Conservation (phyloP, 2,329 filamentous ascomycete genomes). For the Helicocarpus griseus region DNA sequence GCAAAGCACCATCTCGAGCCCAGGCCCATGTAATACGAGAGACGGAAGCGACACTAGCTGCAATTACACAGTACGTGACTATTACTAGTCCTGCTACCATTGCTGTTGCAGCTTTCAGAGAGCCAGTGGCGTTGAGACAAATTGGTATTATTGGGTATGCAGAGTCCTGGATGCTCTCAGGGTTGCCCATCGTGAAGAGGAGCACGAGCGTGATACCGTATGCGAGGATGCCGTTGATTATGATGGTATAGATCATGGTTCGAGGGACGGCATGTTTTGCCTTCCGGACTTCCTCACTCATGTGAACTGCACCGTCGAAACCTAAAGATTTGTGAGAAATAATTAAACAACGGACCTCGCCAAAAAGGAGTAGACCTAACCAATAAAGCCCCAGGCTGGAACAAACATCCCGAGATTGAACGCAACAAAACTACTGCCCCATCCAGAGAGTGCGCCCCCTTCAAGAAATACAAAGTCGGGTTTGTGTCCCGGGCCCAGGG, state of each 20-base stretch:
- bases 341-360: constrained; percentile 7
- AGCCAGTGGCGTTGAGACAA: constrained; percentile 32
- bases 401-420: constrained; percentile 32
- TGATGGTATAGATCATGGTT: constrained; percentile 35
- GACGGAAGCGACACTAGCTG: constrained; percentile 38
- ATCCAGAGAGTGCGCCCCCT: constrained; percentile 21
- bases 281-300: constrained; percentile 38
- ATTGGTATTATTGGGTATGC: constrained; percentile 37
- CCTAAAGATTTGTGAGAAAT: constrained; percentile 19
- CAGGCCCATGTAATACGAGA: constrained; percentile 43
- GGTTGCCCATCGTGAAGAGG: constrained; percentile 35
- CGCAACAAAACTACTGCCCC: constrained; percentile 23
- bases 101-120: constrained; percentile 30
- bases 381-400: constrained; percentile 23
- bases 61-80: constrained; percentile 30
- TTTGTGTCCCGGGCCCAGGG: constrained; percentile 23
- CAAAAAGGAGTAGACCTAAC: too few species aligned
- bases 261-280: constrained; percentile 38
- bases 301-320: constrained; percentile 41
- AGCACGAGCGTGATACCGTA: constrained; percentile 34
- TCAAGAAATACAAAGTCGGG: constrained; percentile 24
- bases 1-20: constrained; percentile 39
- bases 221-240: constrained; percentile 34
- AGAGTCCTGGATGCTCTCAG: constrained; percentile 23
- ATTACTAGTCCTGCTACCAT: constrained; percentile 31